Evolutionary conservation across 495 filamentous ascomycete genomes (phyloP).

Genomic region (Parathielavia hyrcaniae): DNA sequence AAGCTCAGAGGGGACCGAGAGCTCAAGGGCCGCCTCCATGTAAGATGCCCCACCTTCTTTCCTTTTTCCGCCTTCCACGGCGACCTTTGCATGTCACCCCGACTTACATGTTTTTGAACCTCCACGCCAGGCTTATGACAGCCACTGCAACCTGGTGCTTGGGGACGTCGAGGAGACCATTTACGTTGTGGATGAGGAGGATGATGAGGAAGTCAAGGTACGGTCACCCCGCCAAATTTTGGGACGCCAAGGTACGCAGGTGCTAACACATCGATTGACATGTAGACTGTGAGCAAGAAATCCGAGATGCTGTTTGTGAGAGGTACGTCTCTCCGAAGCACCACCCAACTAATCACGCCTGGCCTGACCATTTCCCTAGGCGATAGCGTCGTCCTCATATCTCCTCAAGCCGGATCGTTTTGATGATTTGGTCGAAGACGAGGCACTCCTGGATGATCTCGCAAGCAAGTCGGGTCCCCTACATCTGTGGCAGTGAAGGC

Average conservation of each 20-base stretch:
- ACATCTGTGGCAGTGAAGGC: too few relatives aligned
- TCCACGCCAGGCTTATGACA: conserved; percentile 77
- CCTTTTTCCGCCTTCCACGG: background rate
- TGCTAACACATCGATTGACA: conserved; percentile 4
- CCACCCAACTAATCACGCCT: background rate
- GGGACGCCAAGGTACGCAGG: background rate
- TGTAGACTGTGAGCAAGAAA: conserved; percentile 85
- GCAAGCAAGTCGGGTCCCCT: too few relatives aligned
- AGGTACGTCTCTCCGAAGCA: conserved; percentile 53
- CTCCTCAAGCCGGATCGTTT: conserved; percentile 52
- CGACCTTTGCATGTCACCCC: background rate
- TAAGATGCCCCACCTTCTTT: conserved; percentile 39
- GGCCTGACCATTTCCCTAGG: conserved; percentile 47
- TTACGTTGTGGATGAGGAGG: conserved; percentile 84
- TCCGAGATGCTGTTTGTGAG: conserved; percentile 99
- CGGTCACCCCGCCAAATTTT: background rate
- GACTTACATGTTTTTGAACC: conserved; percentile 6
- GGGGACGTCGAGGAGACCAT: conserved; percentile 97
- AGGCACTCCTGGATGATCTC: background rate
- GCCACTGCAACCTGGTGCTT: conserved; percentile 96
- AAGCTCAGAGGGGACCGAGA: conserved; percentile 94
- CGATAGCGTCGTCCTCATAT: conserved; percentile 94
- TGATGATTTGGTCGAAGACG: background rate
- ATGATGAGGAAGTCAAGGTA: conserved; percentile 48
- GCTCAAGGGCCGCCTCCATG: conserved; percentile 88